Percentiles rank a stretch among this genome's conserved stretches.
These are phyloP conservation scores for Nematodospora valgi DNA, from an alignment of 805 yeast genomes.

Conservation along the genomic window DNA sequence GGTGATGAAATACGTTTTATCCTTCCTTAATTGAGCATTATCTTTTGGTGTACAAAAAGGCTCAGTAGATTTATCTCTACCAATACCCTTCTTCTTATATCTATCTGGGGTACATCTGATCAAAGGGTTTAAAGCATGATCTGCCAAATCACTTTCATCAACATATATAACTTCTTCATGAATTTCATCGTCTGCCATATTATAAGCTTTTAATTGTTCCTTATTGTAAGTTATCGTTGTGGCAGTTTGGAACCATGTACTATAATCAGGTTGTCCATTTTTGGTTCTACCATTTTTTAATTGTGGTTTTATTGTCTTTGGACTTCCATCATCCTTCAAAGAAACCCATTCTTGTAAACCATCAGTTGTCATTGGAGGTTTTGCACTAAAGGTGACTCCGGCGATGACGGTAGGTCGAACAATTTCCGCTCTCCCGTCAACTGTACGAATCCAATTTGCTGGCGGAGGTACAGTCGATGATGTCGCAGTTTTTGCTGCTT, in stretches of 20 bases:
- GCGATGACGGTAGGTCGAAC: slow-evolving; percentile 62
- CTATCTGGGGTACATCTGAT: slow-evolving; percentile 82
- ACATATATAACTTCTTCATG: slow-evolving; percentile 52
- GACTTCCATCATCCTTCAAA: slow-evolving; percentile 70
- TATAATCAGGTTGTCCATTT: slow-evolving; percentile 66
- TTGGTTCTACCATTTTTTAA: slow-evolving; percentile 68
- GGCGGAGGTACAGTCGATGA: slow-evolving; percentile 22
- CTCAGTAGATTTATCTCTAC: slow-evolving; percentile 52
- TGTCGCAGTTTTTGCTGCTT: slow-evolving; percentile 16
- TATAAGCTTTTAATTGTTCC: slow-evolving; percentile 68
- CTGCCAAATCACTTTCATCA: slow-evolving; percentile 66
- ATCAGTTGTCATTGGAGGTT: slow-evolving; percentile 67
- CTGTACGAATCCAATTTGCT: slow-evolving; percentile 72
- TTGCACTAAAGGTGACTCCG: slow-evolving; percentile 61
- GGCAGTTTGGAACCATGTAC: slow-evolving; percentile 73
- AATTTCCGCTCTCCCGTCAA: slow-evolving; percentile 52
- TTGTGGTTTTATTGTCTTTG: slow-evolving; percentile 76
- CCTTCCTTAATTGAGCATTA: slow-evolving; percentile 53
- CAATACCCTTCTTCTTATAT: slow-evolving; percentile 62
- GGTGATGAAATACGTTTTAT: slow-evolving; percentile 66
- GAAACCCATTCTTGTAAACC: slow-evolving; percentile 81
- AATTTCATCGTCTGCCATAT: slow-evolving; percentile 59
- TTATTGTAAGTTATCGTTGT: slow-evolving; percentile 54
- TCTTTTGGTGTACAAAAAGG: slow-evolving; percentile 89
- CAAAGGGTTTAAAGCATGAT: slow-evolving; percentile 69